phyloP scores from a whole-genome alignment of 2,329 filamentous ascomycete species.

The Byssochlamys sp. region DNA sequence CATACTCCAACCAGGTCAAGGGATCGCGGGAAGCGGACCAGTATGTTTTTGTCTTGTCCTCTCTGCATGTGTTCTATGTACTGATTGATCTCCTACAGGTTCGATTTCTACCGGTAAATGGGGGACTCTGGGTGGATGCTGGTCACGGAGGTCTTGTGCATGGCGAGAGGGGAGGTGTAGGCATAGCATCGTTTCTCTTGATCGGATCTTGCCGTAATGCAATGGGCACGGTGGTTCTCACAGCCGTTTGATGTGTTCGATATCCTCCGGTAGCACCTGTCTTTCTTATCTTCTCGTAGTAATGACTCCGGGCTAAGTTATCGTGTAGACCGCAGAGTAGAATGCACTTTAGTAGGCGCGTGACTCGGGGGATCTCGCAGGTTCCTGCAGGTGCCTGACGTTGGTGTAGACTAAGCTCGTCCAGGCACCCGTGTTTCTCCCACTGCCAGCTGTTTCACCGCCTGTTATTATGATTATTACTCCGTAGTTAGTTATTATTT shows the following conservation, averaged over 20 bases:
- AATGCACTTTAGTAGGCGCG: too few species aligned
- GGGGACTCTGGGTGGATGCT: constrained; percentile 2
- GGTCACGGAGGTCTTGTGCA: constrained; percentile 9
- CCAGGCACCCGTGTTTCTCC: not conserved
- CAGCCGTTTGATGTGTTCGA: not conserved
- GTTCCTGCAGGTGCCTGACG: not conserved
- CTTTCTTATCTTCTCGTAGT: not conserved
- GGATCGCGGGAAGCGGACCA: constrained; percentile 59
- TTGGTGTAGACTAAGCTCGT: not conserved
- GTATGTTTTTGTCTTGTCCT: constrained; percentile 22
- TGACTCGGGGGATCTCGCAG: too few species aligned
- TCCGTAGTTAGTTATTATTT: too few species aligned
- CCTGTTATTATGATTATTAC: not conserved
- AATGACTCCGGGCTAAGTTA: too few species aligned
- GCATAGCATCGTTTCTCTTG: constrained; percentile 21
- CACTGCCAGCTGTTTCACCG: not conserved
- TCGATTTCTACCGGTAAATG: constrained; percentile 73
- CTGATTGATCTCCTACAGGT: constrained; percentile 51
- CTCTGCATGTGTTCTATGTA: constrained; percentile 20
- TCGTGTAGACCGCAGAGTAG: too few species aligned
- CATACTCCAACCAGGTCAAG: constrained; percentile 95
- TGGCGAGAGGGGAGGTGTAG: constrained; percentile 16
- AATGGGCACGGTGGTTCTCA: constrained; percentile 10
- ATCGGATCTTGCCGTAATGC: constrained; percentile 9
- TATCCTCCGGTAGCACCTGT: not conserved